Conservation (phyloP, 169 alveolate genomes). For the Eimeria acervulina region DNA sequence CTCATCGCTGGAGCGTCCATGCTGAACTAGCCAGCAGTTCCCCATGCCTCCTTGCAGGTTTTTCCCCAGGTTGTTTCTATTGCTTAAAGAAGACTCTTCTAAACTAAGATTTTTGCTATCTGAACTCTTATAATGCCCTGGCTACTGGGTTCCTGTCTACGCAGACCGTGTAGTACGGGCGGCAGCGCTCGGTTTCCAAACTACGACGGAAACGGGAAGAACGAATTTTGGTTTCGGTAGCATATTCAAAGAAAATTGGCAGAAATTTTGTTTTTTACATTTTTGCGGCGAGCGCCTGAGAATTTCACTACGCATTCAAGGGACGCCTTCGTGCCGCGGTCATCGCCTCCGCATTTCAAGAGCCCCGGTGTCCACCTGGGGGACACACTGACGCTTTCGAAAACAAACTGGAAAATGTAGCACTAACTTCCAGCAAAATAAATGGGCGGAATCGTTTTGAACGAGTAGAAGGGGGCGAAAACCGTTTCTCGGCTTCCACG, state of each 20-base stretch:
- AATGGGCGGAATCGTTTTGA: neutral
- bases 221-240: neutral
- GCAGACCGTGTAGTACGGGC: neutral
- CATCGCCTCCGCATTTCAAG: neutral
- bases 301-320: neutral
- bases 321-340: neutral
- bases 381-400: neutral
- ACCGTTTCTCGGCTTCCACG: neutral
- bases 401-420: neutral
- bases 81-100: too few species aligned
- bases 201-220: neutral
- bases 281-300: neutral
- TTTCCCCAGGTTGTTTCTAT: too few species aligned
- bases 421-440: neutral
- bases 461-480: neutral
- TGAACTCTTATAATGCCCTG: neutral
- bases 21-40: too few species aligned
- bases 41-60: too few species aligned
- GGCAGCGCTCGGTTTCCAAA: neutral
- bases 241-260: neutral
- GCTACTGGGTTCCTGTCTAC: neutral
- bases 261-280: neutral
- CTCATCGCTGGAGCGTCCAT: too few species aligned
- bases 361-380: neutral
- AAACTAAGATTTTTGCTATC: too few species aligned